Percentiles rank a stretch among this genome's conserved stretches.
These are phyloP conservation scores for Monosporascus sp. DNA, from an alignment of 2,329 filamentous ascomycete genomes.

Conservation along the genomic window DNA sequence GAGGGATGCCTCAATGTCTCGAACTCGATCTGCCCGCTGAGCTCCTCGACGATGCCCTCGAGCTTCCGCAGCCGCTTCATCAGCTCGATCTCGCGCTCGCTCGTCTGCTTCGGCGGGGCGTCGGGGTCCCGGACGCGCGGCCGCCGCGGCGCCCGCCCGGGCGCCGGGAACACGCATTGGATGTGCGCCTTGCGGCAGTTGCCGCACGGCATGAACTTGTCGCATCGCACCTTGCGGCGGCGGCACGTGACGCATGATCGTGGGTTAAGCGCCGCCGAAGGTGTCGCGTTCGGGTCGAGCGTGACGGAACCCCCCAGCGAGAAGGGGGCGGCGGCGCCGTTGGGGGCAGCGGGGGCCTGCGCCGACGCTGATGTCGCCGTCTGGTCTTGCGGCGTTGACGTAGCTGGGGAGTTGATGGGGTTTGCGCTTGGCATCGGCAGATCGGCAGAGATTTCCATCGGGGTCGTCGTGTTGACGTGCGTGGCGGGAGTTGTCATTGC, in stretches of 20 bases:
- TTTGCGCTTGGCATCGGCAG: no score
- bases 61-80: slow-evolving; percentile 67
- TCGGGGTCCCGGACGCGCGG: slow-evolving; percentile 60
- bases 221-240: slow-evolving; percentile 64
- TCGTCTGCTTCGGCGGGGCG: slow-evolving; percentile 52
- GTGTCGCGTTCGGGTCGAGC: slow-evolving; percentile 24
- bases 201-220: slow-evolving; percentile 70
- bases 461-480: no score
- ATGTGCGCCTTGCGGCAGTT: slow-evolving; percentile 68
- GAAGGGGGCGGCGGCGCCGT: slow-evolving; percentile 6
- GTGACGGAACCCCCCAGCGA: slow-evolving; percentile 22
- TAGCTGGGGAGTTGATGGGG: no score
- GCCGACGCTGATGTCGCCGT: background rate
- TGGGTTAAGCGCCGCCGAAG: slow-evolving; percentile 25
- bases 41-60: slow-evolving; percentile 68
- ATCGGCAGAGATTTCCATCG: no score
- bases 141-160: slow-evolving; percentile 65
- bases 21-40: slow-evolving; percentile 59
- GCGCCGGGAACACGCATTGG: slow-evolving; percentile 68
- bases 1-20: slow-evolving; percentile 36
- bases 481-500: no score
- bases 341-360: background rate
- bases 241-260: slow-evolving; percentile 47
- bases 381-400: slow-evolving; percentile 13
- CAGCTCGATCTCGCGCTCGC: slow-evolving; percentile 61